These are phyloP conservation scores for Mycena vitilis DNA, from an alignment of 768 basidiomycete species.

Conservation along the genomic window DNA sequence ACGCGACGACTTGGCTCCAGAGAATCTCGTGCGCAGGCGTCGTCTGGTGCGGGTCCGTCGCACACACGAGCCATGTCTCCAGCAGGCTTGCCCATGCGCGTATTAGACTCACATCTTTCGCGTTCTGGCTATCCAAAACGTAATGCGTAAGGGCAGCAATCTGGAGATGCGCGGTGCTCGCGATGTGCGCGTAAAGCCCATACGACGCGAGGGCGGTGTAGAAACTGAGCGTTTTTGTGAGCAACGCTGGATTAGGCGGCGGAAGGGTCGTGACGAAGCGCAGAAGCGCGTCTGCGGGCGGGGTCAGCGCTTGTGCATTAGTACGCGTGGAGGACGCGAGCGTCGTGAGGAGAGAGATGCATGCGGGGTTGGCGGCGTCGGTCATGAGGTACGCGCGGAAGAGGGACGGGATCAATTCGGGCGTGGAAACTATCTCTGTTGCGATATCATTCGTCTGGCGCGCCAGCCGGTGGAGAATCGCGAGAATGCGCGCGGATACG, in stretches of 20 bases:
- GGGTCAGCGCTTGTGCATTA: slow-evolving; percentile 68
- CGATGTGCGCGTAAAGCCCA: slow-evolving; percentile 79
- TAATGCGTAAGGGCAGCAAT: slow-evolving; percentile 64
- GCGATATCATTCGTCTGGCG: slow-evolving; percentile 68
- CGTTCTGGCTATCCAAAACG: slow-evolving; percentile 42
- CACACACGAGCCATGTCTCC: slow-evolving; percentile 82
- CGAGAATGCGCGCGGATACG: slow-evolving; percentile 66
- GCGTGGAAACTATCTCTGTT: slow-evolving; percentile 60
- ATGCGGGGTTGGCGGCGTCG: slow-evolving; percentile 51
- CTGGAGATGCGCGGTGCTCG: slow-evolving; percentile 70
- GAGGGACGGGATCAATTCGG: slow-evolving; percentile 63
- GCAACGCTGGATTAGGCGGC: slow-evolving; percentile 60
- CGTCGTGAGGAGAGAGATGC: slow-evolving; percentile 66
- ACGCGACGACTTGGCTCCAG: slow-evolving; percentile 88
- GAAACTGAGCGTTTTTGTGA: slow-evolving; percentile 68
- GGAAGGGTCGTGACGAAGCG: slow-evolving; percentile 77
- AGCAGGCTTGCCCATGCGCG: slow-evolving; percentile 69
- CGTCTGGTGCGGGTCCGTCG: slow-evolving; percentile 91
- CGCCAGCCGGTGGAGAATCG: slow-evolving; percentile 70
- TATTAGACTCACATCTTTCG: slow-evolving; percentile 41
- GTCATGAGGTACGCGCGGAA: slow-evolving; percentile 69
- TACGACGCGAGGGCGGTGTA: slow-evolving; percentile 79
- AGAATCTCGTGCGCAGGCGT: slow-evolving; percentile 87
- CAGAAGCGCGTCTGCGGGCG: slow-evolving; percentile 72
- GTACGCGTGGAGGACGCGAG: slow-evolving; percentile 75